Conservation (phyloP, 495 filamentous ascomycete genomes). For the Beverwykella pulmonaria region DNA sequence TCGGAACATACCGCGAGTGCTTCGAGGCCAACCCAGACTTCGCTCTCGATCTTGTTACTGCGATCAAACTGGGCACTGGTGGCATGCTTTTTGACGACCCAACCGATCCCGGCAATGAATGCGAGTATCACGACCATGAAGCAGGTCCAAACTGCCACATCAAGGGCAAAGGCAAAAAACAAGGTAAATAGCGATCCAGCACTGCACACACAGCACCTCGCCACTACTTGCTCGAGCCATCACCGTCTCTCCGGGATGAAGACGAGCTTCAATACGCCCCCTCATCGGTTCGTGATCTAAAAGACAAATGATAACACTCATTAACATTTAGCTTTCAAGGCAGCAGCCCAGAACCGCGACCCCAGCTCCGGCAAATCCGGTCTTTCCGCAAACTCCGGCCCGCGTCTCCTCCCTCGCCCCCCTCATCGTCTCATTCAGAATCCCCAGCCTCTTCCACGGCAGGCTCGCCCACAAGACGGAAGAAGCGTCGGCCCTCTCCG, state of each 20-base stretch:
- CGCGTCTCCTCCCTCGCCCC: constrained; percentile 30
- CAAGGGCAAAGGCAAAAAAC: constrained; percentile 40
- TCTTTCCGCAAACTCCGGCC: constrained; percentile 21
- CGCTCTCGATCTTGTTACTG: constrained; percentile 53
- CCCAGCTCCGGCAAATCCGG: constrained; percentile 32
- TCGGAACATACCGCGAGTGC: constrained; percentile 48
- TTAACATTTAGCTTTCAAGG: constrained; percentile 36
- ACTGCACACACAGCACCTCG: constrained; percentile 14
- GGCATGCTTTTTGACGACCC: constrained; percentile 53
- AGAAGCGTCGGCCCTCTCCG: constrained; percentile 36
- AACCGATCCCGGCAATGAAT: constrained; percentile 47
- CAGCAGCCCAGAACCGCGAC: constrained; percentile 20
- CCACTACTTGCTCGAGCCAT: constrained; percentile 18
- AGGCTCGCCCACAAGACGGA: constrained; percentile 32
- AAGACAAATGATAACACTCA: constrained; percentile 33
- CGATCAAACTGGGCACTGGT: constrained; percentile 51
- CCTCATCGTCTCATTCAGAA: constrained; percentile 18
- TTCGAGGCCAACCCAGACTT: constrained; percentile 53
- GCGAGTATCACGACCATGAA: constrained; percentile 53
- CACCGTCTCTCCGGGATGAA: constrained; percentile 24
- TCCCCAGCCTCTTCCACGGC: constrained; percentile 17
- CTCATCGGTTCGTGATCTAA: constrained; percentile 24
- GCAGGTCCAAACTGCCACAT: constrained; percentile 44
- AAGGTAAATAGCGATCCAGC: constrained; percentile 40
- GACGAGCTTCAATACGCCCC: constrained; percentile 20